Evolutionary conservation across 306 rosid species (phyloP).

Genomic region (Ceratonia siliqua): DNA sequence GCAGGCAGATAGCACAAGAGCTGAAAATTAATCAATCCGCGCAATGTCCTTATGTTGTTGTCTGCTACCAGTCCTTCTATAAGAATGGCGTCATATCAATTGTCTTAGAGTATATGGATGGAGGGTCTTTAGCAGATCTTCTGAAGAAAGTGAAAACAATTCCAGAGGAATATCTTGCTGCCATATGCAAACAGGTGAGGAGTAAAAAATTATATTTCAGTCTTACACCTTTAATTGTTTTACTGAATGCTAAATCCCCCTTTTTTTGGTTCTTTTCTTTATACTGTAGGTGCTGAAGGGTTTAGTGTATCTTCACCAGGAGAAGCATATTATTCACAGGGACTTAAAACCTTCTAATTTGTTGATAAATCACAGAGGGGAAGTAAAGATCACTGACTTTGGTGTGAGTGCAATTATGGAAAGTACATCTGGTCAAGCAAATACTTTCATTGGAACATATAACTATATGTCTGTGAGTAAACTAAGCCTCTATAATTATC

Average conservation of each 20-base stretch:
- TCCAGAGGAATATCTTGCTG: conserved; percentile 80
- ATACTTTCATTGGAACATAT: conserved; percentile 89
- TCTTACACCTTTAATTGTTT: background rate
- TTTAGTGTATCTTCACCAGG: conserved; percentile 88
- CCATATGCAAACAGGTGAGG: conserved; percentile 86
- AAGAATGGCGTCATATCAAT: conserved; percentile 82
- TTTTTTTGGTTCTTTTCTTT: background rate
- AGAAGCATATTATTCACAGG: conserved; percentile 88
- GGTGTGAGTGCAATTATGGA: conserved; percentile 97
- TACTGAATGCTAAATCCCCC: conserved; percentile 24
- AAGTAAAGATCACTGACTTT: conserved; percentile 96
- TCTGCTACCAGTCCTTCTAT: conserved; percentile 87
- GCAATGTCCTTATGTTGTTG: conserved; percentile 85
- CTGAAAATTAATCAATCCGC: conserved; percentile 92
- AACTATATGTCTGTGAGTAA: conserved; percentile 98
- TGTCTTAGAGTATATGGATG: conserved; percentile 99
- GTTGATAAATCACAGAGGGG: conserved; percentile 88
- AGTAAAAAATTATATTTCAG: conserved; percentile 19
- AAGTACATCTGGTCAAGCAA: conserved; percentile 91
- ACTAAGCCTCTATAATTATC: conserved; percentile 15
- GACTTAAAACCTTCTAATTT: conserved; percentile 94
- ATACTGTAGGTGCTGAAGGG: conserved; percentile 84
- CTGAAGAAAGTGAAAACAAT: conserved; percentile 79
- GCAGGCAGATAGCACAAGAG: conserved; percentile 87
- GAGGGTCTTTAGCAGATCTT: conserved; percentile 92